phyloP scores from a whole-genome alignment of 768 basidiomycete genomes.

The Rhizopogon vesiculosus region DNA sequence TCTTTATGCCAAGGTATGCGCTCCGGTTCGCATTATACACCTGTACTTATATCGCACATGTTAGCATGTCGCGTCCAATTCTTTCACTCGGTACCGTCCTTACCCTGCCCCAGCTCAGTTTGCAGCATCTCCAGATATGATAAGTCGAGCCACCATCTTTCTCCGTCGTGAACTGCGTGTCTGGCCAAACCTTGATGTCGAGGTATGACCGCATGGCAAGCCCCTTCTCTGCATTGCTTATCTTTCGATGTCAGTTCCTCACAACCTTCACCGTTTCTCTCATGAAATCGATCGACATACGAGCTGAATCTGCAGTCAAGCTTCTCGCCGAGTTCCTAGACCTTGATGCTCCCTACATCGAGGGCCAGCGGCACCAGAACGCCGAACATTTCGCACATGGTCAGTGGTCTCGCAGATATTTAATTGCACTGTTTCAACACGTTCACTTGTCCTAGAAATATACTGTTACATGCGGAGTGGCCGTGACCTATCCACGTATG shows the following conservation, averaged over 20 bases:
- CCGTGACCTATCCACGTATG: conserved; percentile 78
- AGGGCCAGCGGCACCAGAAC: conserved; percentile 56
- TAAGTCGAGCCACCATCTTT: conserved; percentile 75
- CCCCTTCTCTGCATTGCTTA: conserved; percentile 10
- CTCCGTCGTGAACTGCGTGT: conserved; percentile 82
- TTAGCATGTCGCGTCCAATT: conserved; percentile 89
- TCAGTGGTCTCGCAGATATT: conserved; percentile 28
- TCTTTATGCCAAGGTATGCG: conserved; percentile 78
- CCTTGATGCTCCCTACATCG: conserved; percentile 54
- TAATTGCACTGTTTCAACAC: background rate
- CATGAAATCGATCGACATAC: conserved; percentile 91
- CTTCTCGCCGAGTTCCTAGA: conserved; percentile 87
- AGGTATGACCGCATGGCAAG: conserved; percentile 42
- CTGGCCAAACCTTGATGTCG: conserved; percentile 87
- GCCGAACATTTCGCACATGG: conserved; percentile 96
- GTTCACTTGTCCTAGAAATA: conserved; percentile 52
- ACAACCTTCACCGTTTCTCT: conserved; percentile 85
- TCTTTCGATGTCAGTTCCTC: conserved; percentile 58
- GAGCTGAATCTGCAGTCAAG: conserved; percentile 83
- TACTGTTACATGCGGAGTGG: conserved; percentile 87
- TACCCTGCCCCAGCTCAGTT: conserved; percentile 87
- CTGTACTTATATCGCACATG: conserved; percentile 3
- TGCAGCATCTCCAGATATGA: conserved; percentile 65
- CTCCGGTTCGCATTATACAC: background rate
- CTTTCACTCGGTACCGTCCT: conserved; percentile 82